Evolutionary conservation across 768 basidiomycete genomes (phyloP).

Genomic region (Suillus occidentalis): DNA sequence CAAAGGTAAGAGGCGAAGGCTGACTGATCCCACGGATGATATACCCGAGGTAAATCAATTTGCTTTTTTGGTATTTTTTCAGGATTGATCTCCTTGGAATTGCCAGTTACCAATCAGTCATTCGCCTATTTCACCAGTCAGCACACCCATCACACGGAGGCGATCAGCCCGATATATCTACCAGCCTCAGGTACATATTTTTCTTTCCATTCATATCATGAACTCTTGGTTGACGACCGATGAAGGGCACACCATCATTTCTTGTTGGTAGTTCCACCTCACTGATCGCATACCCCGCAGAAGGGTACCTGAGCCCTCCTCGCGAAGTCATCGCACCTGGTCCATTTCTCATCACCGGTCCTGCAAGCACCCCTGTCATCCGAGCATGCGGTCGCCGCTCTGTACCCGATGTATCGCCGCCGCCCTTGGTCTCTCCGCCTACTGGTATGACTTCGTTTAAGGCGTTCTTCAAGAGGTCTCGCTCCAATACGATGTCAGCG

Average conservation of each 20-base stretch:
- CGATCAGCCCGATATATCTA: slow-evolving; percentile 29
- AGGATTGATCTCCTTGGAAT: neutral
- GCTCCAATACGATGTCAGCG: slow-evolving; percentile 20
- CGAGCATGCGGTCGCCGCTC: slow-evolving; percentile 19
- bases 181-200: slow-evolving; percentile 19
- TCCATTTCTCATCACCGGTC: neutral
- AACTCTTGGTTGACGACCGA: slow-evolving; percentile 7
- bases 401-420: slow-evolving; percentile 16
- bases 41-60: neutral
- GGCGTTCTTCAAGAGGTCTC: slow-evolving; percentile 29
- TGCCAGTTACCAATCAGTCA: neutral
- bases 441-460: slow-evolving; percentile 23
- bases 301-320: slow-evolving; percentile 30
- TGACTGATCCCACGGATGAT: slow-evolving; percentile 7
- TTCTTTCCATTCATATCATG: neutral
- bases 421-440: slow-evolving; percentile 17
- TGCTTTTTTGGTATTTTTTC: neutral
- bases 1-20: slow-evolving; percentile 26
- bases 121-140: neutral
- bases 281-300: slow-evolving; percentile 29
- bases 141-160: neutral
- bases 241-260: slow-evolving; percentile 30
- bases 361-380: slow-evolving; percentile 11
- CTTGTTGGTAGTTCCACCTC: slow-evolving; percentile 33
- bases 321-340: slow-evolving; percentile 9